Evolutionary conservation across 2,329 filamentous ascomycete genomes (phyloP), one percentile per base, ranked within the genome.

Genomic region (Xylaria sp.): DNA sequence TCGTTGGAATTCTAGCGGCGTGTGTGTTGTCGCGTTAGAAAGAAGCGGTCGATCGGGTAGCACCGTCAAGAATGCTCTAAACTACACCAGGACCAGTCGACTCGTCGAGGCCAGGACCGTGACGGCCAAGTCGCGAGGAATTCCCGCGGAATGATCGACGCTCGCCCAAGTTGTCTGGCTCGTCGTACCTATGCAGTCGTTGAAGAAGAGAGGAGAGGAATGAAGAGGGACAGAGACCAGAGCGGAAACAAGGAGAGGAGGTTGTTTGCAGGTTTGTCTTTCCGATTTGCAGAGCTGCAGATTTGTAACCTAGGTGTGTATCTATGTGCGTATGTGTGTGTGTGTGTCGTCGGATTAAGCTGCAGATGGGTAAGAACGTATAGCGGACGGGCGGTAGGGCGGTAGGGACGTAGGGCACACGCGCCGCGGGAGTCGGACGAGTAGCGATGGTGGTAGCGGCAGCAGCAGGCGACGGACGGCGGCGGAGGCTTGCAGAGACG

Each of bases 401-500:
- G 32, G 53, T 55, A 19, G 19, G 17, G 7, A 11, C 7, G 24
- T 36, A 19, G n/a, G 30, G 48, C 14, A 64, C 60, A 53, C 59
- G 54, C 65, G 65, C 60, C 27, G 50, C 50, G 65, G 59, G 54
- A 67, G 60, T 59, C 55, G 65, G 59, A 50, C 54, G 50, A 48
- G 65, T 30, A 56, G 55, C 47, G 50, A 59, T 21, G 48, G 61
- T 56, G n/a, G 59, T 53, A 63, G 65, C 47, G 65, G 65, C 27
- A 63, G 36, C 21, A 67, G 47, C 24, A 63, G 48, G 62, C 62
- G 62, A 56, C 54, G 62, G 45, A 42, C 50, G 34, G 62, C 55
- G 61, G 63, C 67, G 62, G 66, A 55, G 64, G 60, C 60, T 64
- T 64, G 55, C 39, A 67, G 67, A 64, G 63, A 67, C 60, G 64